Evolutionary conservation across 768 basidiomycete genomes (phyloP), one percentile per base, ranked within the genome.

Genomic region (Leucocoprinus leucothites): DNA sequence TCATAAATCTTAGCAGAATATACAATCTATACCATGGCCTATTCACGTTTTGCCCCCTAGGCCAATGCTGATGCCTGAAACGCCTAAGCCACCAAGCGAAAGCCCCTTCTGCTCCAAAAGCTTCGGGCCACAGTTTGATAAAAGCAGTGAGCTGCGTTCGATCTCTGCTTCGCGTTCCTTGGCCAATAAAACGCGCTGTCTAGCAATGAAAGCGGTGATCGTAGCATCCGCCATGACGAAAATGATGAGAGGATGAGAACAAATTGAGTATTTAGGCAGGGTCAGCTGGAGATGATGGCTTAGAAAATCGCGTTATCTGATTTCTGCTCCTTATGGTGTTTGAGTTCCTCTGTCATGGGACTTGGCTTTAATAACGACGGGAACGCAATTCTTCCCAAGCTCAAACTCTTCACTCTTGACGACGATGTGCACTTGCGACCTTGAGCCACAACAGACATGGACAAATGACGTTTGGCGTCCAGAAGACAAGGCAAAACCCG

Each of bases 31-130:
- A 53, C 26, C 3, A n/a, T 26, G 28, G 34, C n/a, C 6, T 21
- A 45, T 70, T 65, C 67, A 96, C 94, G 86, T 94, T 74, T 94
- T 95, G 24, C 94, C 95, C 24, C 94, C 95, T 3, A 98, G 78
- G 2, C 95, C 96, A 16, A 97, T 79, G 48, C 81, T 85, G n/a
- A 94, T 76, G 22, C 79, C 77, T 1, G 81, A 77, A 1, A 92
- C 72, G 1, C 89, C 84, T 3, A 98, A 74, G 43, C 86, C 86
- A 25, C 80, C 81, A 1, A 97, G 67, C 0, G 91, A 86, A 9
- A 98, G 74, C 2, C 95, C 95, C 55, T 88, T 87, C 60, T 89
- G 86, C 67, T 96, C 93, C n/a, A 98, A 77, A 8, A 94, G 74
- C 60, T 85, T 90, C 0, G 87, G 86, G 1, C 87, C 82, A 63